These are phyloP conservation scores for Parmelia sp. DNA, from an alignment of 495 filamentous ascomycete species.

Conservation along the genomic window DNA sequence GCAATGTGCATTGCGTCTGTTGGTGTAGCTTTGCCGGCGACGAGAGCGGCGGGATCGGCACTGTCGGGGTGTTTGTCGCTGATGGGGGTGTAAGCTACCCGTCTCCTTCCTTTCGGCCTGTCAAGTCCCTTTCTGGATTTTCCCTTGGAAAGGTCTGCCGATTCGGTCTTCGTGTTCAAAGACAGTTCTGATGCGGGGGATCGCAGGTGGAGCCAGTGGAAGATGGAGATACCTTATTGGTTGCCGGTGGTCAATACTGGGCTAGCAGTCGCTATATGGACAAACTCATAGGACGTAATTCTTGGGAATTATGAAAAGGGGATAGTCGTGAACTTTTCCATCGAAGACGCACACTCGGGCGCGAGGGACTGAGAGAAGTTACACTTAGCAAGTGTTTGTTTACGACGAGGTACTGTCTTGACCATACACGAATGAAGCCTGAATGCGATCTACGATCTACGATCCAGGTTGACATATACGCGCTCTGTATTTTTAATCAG, in stretches of 20 bases:
- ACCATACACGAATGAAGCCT: no score
- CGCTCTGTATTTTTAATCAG: no score
- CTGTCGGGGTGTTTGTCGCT: constrained; percentile 1
- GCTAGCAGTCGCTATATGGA: constrained; percentile 9
- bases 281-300: not conserved
- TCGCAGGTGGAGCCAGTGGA: constrained; percentile 10
- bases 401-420: no score
- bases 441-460: no score
- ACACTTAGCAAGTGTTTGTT: no score
- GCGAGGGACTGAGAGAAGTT: no score
- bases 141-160: no score
- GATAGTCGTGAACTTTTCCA: not conserved
- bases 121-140: not conserved
- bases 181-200: not conserved
- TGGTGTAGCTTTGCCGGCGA: constrained; percentile 10
- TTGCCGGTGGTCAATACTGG: constrained; percentile 16
- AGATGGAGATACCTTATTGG: constrained; percentile 17
- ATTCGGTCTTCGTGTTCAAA: not conserved
- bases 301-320: no score
- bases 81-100: constrained; percentile 7
- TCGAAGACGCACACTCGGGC: no score
- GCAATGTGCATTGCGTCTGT: constrained; percentile 15
- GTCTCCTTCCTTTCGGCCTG: not conserved
- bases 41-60: constrained; percentile 4
- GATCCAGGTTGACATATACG: no score